Conservation (phyloP, 176 grass and related monocot genomes). For the Rhynchospora tenuis region DNA sequence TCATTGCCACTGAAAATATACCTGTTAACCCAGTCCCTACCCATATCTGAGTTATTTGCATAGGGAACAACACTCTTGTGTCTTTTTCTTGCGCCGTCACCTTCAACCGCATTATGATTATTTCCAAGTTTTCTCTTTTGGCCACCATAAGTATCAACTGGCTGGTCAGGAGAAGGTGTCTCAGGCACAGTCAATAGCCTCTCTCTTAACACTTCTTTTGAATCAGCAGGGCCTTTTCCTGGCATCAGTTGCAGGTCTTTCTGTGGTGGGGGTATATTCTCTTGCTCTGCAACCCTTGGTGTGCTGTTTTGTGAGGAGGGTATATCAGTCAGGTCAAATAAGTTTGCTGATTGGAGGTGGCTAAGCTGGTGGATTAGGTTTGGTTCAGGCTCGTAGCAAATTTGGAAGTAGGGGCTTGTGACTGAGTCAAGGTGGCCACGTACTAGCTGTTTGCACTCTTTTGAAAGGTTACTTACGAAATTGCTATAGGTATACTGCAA, state of each 20-base stretch:
- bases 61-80: constrained; percentile 57
- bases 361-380: constrained; percentile 51
- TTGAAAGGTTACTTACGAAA: constrained; percentile 72
- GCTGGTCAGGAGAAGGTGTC: constrained; percentile 96
- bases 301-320: constrained; percentile 28
- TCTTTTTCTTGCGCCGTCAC: constrained; percentile 61
- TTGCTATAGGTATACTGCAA: constrained; percentile 70
- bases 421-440: constrained; percentile 75
- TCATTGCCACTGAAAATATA: constrained; percentile 45
- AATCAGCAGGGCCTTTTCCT: constrained; percentile 51
- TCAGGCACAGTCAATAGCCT: constrained; percentile 90
- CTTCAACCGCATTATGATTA: constrained; percentile 37
- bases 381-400: constrained; percentile 64
- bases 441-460: constrained; percentile 94
- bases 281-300: constrained; percentile 42
- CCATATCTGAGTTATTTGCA: constrained; percentile 30
- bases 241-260: constrained; percentile 62
- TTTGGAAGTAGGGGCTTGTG: constrained; percentile 78
- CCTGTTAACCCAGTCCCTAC: constrained; percentile 54
- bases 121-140: constrained; percentile 86
- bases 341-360: constrained; percentile 44
- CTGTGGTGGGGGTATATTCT: constrained; percentile 80
- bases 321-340: constrained; percentile 69
- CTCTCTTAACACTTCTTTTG: constrained; percentile 67
- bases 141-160: constrained; percentile 46